Conservation (phyloP, 2,329 filamentous ascomycete species). For the Fusarium hostae region DNA sequence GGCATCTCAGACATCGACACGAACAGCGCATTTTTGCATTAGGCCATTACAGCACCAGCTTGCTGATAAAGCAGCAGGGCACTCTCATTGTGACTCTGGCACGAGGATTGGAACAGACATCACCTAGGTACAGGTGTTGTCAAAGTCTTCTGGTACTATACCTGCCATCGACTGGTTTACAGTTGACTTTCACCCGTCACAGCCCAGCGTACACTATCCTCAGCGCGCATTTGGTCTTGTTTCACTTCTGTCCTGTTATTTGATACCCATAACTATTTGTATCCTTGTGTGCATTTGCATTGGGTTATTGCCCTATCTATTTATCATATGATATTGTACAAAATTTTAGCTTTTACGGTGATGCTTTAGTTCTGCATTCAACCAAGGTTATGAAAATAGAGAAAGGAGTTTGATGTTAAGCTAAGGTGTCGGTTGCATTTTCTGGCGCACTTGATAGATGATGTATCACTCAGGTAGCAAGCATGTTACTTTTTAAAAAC, state of each 20-base stretch:
- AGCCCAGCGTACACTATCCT: background rate
- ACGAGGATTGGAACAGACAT: background rate
- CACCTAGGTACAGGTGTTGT: conserved; percentile 7
- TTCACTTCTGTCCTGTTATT: conserved; percentile 44
- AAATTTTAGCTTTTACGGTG: conserved; percentile 8
- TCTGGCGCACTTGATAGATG: conserved; percentile 19
- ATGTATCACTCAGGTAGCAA: conserved; percentile 26
- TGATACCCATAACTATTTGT: conserved; percentile 43
- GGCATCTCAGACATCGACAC: conserved; percentile 32
- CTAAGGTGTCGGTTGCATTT: conserved; percentile 15
- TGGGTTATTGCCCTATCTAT: conserved; percentile 4
- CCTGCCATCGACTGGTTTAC: background rate
- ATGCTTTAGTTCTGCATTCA: conserved; percentile 25
- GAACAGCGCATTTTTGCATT: conserved; percentile 4
- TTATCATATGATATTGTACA: conserved; percentile 22
- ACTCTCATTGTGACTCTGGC: background rate
- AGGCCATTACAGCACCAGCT: conserved; percentile 8
- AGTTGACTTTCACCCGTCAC: background rate
- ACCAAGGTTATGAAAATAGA: conserved; percentile 31
- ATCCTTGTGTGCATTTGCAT: conserved; percentile 26
- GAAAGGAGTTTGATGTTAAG: conserved; percentile 5
- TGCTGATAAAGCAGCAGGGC: conserved; percentile 4
- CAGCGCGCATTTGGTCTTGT: conserved; percentile 7
- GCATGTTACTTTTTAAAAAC: conserved; percentile 4
- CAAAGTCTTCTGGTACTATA: background rate